Base-by-base conservation (phyloP, 306 rosid genomes). In the Medicago ruthenica region DNA sequence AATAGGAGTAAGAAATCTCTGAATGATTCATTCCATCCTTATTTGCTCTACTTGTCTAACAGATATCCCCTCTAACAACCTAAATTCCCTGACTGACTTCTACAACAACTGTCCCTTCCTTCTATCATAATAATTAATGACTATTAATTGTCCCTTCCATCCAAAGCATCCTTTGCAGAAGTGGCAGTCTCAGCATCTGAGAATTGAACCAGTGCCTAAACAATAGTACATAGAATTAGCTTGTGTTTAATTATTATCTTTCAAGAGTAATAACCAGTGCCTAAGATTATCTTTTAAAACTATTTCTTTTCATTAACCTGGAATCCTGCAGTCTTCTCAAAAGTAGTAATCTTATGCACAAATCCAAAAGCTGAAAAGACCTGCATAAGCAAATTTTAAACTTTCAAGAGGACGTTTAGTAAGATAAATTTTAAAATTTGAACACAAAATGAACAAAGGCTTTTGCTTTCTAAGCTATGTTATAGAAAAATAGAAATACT, bases 321-420 rank as follows among this genome's bases (percentile, higher is more conserved):
- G 76, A 96, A 96, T 83, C 99, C 99, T 3, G 99, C 99, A 22
- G 99, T 96, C 88, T 96, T 96, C 86, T 96, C 99, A 37, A 96
- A 96, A 44, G 99, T 96, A 24, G 99, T 96, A 83, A 96, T 96
- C 90, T 96, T 96, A 74, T 96, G 98, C 86, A 96, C 99, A 89
- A 90, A 92, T 5, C 99, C 99, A 86, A 96, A 96, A 82, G 99
- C 99, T 67, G 99, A 96, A 90, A 92, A 96, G 9, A 96, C 99
- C 99, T 96, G 91, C 96, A 89, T 20, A 74, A 5, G 63, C 11
- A 22, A 21, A 58, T 22, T 3, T 11, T 58, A 22, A 58, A 58
- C 64, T 58, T 58, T 58, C 64, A 61, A 66, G 80, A 74, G 8
- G 24, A 81, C 71, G 78, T 76, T 57, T 60, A 67, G 6, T 47